phyloP scores from a whole-genome alignment of 1,284 basidiomycete species.

The Marasmius tenuissimus region DNA sequence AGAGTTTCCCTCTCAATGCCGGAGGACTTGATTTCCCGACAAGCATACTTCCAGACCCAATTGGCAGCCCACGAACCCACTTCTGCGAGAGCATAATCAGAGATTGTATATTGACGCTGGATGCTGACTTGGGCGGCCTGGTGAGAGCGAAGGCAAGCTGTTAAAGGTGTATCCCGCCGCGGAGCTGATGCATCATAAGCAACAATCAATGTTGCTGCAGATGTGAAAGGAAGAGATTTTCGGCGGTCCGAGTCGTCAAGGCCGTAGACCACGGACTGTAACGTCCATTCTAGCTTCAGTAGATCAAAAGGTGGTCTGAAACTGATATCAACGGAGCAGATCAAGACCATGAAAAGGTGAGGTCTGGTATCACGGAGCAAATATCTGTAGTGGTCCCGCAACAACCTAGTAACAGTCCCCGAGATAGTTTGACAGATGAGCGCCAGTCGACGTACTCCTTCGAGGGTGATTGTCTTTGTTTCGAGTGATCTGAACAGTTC shows the following conservation, averaged over 20 bases:
- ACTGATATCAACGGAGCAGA: not conserved
- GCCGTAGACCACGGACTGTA: not conserved
- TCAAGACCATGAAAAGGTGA: not conserved
- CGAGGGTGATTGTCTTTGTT: conserved; percentile 2
- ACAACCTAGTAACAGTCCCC: not conserved
- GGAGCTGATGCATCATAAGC: not conserved
- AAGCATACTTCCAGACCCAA: conserved; percentile 58
- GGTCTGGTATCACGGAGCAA: not conserved
- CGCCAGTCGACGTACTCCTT: not conserved
- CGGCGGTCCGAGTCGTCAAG: not conserved
- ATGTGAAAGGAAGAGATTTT: not conserved
- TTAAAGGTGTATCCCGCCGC: conserved; percentile 23
- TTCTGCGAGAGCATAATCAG: conserved; percentile 45
- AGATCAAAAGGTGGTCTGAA: not conserved
- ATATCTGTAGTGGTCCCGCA: not conserved
- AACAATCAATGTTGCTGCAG: not conserved
- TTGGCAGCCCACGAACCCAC: conserved; percentile 66
- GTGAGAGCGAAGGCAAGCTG: conserved; percentile 28
- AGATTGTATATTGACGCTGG: conserved; percentile 31
- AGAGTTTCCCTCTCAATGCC: conserved; percentile 33
- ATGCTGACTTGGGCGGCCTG: not conserved
- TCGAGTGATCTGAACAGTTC: not conserved
- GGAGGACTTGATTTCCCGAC: conserved; percentile 28
- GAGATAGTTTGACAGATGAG: not conserved
- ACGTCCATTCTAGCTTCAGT: not conserved